Conservation (phyloP, 805 yeast species). For the Wickerhamiella nectarea region DNA sequence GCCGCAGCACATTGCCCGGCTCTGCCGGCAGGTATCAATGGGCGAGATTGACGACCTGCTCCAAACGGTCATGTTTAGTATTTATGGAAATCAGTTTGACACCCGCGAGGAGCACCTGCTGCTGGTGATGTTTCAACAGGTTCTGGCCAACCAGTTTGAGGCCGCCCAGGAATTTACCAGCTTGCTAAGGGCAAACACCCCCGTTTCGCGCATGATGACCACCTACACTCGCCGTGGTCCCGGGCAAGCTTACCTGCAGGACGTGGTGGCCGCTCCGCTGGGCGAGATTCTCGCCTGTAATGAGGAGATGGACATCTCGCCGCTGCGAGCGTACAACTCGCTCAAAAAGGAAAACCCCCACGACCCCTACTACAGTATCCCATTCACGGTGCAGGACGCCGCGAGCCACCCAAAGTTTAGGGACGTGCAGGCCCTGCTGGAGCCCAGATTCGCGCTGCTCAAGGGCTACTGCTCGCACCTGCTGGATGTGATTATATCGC, state of each 20-base stretch:
- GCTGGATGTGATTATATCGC: constrained; percentile 42
- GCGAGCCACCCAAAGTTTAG: constrained; percentile 18
- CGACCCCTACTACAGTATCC: constrained; percentile 15
- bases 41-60: constrained; percentile 28
- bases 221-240: constrained; percentile 30
- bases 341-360: constrained; percentile 14
- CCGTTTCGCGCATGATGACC: constrained; percentile 30
- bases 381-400: constrained; percentile 24
- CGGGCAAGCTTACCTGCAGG: constrained; percentile 28
- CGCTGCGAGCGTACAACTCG: constrained; percentile 25
- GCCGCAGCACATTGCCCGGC: constrained; percentile 27
- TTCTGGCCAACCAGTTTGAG: constrained; percentile 28
- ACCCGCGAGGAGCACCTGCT: constrained; percentile 29
- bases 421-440: constrained; percentile 20
- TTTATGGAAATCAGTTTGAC: constrained; percentile 32
- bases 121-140: constrained; percentile 28
- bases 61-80: constrained; percentile 30
- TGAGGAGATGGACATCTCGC: constrained; percentile 25
- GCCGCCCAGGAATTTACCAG: constrained; percentile 25
- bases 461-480: constrained; percentile 19
- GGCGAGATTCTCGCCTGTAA: constrained; percentile 20
- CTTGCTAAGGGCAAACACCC: constrained; percentile 28
- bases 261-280: constrained; percentile 22
- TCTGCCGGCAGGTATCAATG: constrained; percentile 25
- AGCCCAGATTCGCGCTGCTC: constrained; percentile 21